Evolutionary conservation across 352 stramenopile genomes (phyloP).

Genomic region (Globisporangium viniferum): DNA sequence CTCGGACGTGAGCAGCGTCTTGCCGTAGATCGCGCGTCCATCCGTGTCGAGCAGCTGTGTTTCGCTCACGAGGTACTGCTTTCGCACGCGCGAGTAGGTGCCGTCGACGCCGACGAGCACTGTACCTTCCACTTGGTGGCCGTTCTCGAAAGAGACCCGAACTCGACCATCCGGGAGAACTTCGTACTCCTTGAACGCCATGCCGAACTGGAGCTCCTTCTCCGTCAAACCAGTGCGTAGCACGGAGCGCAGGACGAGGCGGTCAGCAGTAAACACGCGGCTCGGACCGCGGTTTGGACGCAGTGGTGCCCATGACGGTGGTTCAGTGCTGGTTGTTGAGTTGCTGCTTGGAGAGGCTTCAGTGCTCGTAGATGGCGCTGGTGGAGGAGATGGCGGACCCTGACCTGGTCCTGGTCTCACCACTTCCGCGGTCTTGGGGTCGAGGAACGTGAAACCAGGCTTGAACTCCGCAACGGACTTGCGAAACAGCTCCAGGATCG

Average conservation of each 20-base stretch:
- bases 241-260: conserved; percentile 25
- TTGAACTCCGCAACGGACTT: conserved; percentile 44
- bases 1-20: conserved; percentile 4
- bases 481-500: conserved; percentile 49
- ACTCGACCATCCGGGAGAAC: not conserved
- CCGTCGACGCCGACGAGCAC: conserved; percentile 8
- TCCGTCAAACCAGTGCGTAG: conserved; percentile 9
- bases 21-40: conserved; percentile 15
- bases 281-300: conserved; percentile 8
- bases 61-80: conserved; percentile 7
- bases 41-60: conserved; percentile 16
- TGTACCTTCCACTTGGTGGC: not conserved
- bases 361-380: not conserved
- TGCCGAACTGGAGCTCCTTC: conserved; percentile 11
- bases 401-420: not conserved
- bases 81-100: conserved; percentile 8
- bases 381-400: not conserved
- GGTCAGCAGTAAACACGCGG: conserved; percentile 23
- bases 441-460: conserved; percentile 38
- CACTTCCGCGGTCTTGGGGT: conserved; percentile 27
- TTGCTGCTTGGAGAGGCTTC: not conserved
- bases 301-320: not conserved
- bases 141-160: conserved; percentile 6
- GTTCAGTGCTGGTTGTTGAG: not conserved
- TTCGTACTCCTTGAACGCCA: conserved; percentile 14